Base-by-base conservation (phyloP, 177 flowering plant genomes). In the Tripterygium wilfordii region DNA sequence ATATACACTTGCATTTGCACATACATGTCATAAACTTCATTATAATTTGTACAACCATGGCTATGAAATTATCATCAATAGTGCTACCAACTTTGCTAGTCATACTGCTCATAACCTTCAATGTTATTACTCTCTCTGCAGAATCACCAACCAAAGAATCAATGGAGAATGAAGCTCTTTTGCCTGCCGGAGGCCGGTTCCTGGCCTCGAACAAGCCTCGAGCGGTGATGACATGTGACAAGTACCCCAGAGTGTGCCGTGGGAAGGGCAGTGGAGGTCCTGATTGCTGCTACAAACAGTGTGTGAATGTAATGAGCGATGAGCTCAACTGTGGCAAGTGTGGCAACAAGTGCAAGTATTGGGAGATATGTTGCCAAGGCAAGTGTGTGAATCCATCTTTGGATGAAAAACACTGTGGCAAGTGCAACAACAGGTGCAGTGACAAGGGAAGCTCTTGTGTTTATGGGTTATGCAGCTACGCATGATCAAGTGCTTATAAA, bases 391-490 rank as follows among this genome's bases (percentile, higher is more conserved):
- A 71, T 27, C 47, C 65, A 0, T 45, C 15, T 47, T 18, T 16
- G 2, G 23, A 70, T 53, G 38, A 56, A 44, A 71, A 53, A 20
- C 49, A 77, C n/a, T 77, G 82, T 45, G 82, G 82, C 4, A 47
- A 58, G 5, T 77, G 82, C 61, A 42, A 32, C 31, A 66, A 48
- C 22, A 58, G 30, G 58, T 74, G 82, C 60, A 26, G n/a, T n/a
- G n/a, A 45, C 24, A 56, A 46, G 36, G 68, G 69, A 15, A 57
- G 44, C n/a, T n/a, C 39, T 0, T 77, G 82, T 22, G 23, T 22
- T 0, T 64, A 44, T 44, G 79, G 83, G 18, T 44, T 77, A 63
- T 74, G 77, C 49, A 72, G 65, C 54, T 74, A 78, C 47, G 77
- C 71, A 0, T 58, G 56, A n/a, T n/a, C n/a, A n/a, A n/a, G n/a